Evolutionary conservation across 768 basidiomycete species (phyloP).

Genomic region (Podaxis carcinomalis): DNA sequence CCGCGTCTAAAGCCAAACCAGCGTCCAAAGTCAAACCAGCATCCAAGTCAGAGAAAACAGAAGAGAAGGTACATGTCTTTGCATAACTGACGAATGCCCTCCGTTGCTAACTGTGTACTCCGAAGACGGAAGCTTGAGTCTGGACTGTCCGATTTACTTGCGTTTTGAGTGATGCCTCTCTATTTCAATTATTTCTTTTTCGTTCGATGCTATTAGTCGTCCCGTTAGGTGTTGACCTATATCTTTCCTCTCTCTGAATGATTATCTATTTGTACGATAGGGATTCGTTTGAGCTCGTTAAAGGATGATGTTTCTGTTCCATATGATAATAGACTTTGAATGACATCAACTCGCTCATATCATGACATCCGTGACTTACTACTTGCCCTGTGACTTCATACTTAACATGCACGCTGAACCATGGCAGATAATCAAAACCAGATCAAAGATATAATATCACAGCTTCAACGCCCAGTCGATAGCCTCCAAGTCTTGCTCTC

Average conservation of each 20-base stretch:
- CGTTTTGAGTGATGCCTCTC: neutral
- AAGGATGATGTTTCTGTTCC: neutral
- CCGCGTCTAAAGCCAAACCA: conserved; percentile 17
- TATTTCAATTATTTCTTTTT: neutral
- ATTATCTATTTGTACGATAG: conserved; percentile 12
- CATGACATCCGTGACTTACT: neutral
- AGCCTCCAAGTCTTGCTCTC: conserved; percentile 48
- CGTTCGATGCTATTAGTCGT: neutral
- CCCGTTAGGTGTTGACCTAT: neutral
- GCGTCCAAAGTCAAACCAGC: conserved; percentile 27
- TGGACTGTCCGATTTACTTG: neutral
- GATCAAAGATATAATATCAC: conserved; percentile 36
- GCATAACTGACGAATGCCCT: conserved; percentile 17
- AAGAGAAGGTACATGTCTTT: conserved; percentile 14
- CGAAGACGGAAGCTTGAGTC: conserved; percentile 10
- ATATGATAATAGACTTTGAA: neutral
- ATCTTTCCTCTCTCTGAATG: neutral
- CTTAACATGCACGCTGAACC: neutral
- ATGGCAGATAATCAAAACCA: conserved; percentile 18
- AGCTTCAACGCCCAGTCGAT: conserved; percentile 41
- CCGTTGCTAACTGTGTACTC: conserved; percentile 18
- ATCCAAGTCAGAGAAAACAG: conserved; percentile 24
- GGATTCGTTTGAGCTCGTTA: neutral
- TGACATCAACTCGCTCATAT: neutral
- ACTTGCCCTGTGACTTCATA: neutral